Evolutionary conservation across 2,329 filamentous ascomycete genomes (phyloP).

Genomic region (Verticillium longisporum): DNA sequence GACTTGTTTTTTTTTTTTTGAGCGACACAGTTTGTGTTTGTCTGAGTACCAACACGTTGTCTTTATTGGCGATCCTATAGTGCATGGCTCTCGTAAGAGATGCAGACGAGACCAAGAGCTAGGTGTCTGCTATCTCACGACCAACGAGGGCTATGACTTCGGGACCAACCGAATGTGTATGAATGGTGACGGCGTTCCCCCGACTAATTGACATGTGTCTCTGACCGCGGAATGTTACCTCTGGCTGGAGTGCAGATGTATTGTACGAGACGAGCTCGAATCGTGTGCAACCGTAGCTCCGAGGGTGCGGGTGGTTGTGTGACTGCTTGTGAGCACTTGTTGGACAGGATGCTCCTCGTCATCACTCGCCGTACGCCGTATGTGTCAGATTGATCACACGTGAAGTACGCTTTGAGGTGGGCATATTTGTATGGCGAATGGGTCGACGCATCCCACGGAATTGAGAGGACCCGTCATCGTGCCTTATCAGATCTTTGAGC

Average conservation of each 20-base stretch:
- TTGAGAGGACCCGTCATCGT: no score
- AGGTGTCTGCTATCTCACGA: neutral
- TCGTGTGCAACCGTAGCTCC: neutral
- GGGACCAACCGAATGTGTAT: constrained; percentile 13
- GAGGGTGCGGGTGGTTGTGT: neutral
- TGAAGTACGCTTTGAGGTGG: no score
- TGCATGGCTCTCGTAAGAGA: neutral
- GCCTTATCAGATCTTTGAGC: no score
- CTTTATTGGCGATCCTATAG: neutral
- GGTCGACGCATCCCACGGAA: no score
- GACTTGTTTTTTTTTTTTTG: neutral
- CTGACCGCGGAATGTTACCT: neutral
- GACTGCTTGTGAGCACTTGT: neutral
- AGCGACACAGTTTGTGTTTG: neutral
- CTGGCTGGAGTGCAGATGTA: neutral
- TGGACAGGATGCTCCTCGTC: no score
- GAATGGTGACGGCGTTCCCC: constrained; percentile 11
- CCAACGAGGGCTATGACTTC: neutral
- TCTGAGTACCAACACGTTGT: neutral
- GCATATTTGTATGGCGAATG: no score
- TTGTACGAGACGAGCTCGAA: neutral
- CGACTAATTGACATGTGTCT: constrained; percentile 11
- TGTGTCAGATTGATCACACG: no score
- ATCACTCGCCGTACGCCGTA: no score
- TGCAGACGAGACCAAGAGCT: neutral